These are phyloP conservation scores for Phialophora expanda DNA, from an alignment of 2,329 filamentous ascomycete genomes.

Conservation along the genomic window DNA sequence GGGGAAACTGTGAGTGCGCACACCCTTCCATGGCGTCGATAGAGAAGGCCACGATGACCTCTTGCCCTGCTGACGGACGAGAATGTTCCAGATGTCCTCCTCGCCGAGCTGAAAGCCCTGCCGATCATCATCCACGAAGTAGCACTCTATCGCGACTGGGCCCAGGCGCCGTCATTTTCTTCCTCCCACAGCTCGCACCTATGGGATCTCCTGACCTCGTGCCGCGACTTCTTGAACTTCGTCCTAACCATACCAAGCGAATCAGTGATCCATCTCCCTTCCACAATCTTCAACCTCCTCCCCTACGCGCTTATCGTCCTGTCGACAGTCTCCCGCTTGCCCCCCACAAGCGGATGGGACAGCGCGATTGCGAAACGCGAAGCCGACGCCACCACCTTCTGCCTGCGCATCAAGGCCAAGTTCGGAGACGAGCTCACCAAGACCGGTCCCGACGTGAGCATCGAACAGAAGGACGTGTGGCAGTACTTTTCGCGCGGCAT, in stretches of 20 bases:
- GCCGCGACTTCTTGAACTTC: constrained; percentile 9
- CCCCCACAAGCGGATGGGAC: constrained; percentile 16
- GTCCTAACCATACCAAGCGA: constrained; percentile 9
- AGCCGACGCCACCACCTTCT: constrained; percentile 15
- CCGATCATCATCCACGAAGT: constrained; percentile 19
- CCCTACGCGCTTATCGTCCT: constrained; percentile 22
- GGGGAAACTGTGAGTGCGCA: constrained; percentile 10
- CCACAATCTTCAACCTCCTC: constrained; percentile 11
- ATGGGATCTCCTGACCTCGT: constrained; percentile 21
- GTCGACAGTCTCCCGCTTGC: constrained; percentile 12
- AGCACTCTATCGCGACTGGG: constrained; percentile 15
- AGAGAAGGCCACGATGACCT: background rate
- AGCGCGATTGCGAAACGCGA: constrained; percentile 19
- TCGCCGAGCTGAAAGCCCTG: constrained; percentile 17
- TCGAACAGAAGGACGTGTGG: constrained; percentile 21
- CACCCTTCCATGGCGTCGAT: background rate
- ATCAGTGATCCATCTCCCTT: constrained; percentile 6
- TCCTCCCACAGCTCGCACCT: constrained; percentile 8
- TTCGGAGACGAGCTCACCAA: constrained; percentile 17
- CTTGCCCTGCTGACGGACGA: constrained; percentile 1
- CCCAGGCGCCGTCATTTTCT: background rate
- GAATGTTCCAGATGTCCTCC: constrained; percentile 6
- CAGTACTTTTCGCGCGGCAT: constrained; percentile 17
- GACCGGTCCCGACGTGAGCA: background rate
- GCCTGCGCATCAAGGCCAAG: constrained; percentile 9